Conservation (phyloP, 176 grass and related monocot genomes). For the Phyllostachys edulis region DNA sequence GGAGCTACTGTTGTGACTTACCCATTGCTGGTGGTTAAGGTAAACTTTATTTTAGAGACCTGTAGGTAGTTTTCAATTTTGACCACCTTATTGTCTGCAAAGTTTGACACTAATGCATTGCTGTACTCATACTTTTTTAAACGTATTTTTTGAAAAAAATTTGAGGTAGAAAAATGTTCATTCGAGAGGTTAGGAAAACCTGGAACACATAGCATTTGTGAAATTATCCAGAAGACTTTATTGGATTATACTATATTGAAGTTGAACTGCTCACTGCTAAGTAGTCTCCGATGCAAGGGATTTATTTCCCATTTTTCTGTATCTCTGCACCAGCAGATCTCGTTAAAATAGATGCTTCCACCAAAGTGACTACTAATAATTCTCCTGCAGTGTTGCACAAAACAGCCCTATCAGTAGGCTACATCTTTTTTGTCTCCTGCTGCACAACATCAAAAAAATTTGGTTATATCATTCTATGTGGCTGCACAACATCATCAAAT, state of each 20-base stretch:
- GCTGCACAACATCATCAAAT: neutral
- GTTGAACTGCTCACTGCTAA: neutral
- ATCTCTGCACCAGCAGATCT: neutral
- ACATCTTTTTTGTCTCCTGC: neutral
- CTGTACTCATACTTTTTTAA: neutral
- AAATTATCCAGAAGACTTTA: neutral
- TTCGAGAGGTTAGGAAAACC: neutral
- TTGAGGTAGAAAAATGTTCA: neutral
- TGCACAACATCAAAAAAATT: neutral
- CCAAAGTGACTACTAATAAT: neutral
- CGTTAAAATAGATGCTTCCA: conserved; percentile 3
- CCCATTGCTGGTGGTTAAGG: conserved; percentile 94
- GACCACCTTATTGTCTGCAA: neutral
- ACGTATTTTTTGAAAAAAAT: neutral
- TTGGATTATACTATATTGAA: conserved; percentile 3
- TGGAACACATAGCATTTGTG: neutral
- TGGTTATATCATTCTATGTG: neutral
- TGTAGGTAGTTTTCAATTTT: neutral
- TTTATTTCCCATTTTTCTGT: neutral
- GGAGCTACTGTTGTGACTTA: conserved; percentile 89
- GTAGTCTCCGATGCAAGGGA: neutral
- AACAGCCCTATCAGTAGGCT: neutral
- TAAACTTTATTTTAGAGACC: conserved; percentile 37
- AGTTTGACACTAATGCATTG: neutral
- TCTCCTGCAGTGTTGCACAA: neutral